Evolutionary conservation across 331 rosid species (phyloP), one percentile per base, ranked within the genome.

Genomic region (Saraca asoca): DNA sequence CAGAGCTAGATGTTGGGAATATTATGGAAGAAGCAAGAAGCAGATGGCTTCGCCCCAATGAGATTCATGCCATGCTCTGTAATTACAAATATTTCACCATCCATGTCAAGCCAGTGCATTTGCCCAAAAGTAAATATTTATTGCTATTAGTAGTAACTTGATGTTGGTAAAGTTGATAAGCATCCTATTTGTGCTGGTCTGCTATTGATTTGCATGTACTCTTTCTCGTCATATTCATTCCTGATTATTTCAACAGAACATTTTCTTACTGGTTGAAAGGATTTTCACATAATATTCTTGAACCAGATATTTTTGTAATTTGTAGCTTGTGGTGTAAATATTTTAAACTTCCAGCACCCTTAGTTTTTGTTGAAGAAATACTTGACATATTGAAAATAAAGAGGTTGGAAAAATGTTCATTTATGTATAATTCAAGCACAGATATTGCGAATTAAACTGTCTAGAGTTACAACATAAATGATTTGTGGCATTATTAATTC

Each of bases 21-120:
- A 88, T 78, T 41, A 75, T 71, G 89, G 95, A 78, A 63, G 99
- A 94, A 78, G 97, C 96, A 64, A 70, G 70, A 43, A 12, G 76
- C 68, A 80, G 99, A 78, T 94, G 99, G 99, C 97, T 94, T 71
- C 99, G 97, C 41, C 95, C 99, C 55, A 94, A 94, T 71, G 99
- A 94, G 78, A 94, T 94, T 71, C 86, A 84, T 65, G 99, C 97
- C 46, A 77, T 94, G 53, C 95, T 94, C 17, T 88, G 81, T 71
- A 94, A 94, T 78, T 15, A 75, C 88, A 90, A 86, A 78, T 53
- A 81, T 79, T 94, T 94, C 78, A 68, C 64, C 82, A 80, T 94
- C 78, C n/a, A 59, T 62, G 93, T 83, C 82, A 94, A 90, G 82
- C 99, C 99, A 71, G 80, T 85, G 86, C 78, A 79, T 81, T 76